Evolutionary conservation across 2,329 filamentous ascomycete genomes (phyloP).

Genomic region (Paraphaeosphaeria minitans): DNA sequence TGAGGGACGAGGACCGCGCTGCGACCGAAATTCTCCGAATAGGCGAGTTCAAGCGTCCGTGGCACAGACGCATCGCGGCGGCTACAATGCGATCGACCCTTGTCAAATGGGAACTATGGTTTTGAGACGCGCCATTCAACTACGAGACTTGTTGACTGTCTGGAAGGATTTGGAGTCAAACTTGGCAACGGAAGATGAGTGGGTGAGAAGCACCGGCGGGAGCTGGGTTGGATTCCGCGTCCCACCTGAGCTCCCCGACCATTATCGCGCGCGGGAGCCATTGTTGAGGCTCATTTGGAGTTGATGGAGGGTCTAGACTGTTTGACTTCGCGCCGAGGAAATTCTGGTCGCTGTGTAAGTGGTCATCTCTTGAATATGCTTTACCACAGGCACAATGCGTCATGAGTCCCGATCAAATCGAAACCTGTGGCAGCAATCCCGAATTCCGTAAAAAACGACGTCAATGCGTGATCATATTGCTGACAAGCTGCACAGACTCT

Average conservation of each 20-base stretch:
- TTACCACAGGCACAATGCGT: neutral
- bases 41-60: slow-evolving; percentile 25
- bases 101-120: slow-evolving; percentile 26
- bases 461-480: too few species aligned
- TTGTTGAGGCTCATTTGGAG: slow-evolving; percentile 9
- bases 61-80: slow-evolving; percentile 42
- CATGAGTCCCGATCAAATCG: too few species aligned
- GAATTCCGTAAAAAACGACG: too few species aligned
- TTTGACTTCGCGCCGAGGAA: neutral
- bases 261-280: slow-evolving; percentile 48
- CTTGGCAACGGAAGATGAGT: slow-evolving; percentile 32
- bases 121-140: slow-evolving; percentile 37
- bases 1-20: slow-evolving; percentile 34
- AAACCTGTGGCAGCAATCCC: too few species aligned
- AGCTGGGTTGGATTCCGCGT: slow-evolving; percentile 38
- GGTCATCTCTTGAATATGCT: neutral
- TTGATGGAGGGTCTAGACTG: neutral
- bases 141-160: slow-evolving; percentile 18
- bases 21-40: slow-evolving; percentile 41
- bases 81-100: slow-evolving; percentile 39
- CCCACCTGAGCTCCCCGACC: slow-evolving; percentile 38
- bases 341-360: neutral
- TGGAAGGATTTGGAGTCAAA: slow-evolving; percentile 27
- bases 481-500: too few species aligned
- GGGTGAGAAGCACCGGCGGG: slow-evolving; percentile 38